A percentile compares a stretch with the other conserved stretches of the same genome.
phyloP scores from a whole-genome alignment of 1,284 basidiomycete genomes.

The Trichosporon asahii region DNA sequence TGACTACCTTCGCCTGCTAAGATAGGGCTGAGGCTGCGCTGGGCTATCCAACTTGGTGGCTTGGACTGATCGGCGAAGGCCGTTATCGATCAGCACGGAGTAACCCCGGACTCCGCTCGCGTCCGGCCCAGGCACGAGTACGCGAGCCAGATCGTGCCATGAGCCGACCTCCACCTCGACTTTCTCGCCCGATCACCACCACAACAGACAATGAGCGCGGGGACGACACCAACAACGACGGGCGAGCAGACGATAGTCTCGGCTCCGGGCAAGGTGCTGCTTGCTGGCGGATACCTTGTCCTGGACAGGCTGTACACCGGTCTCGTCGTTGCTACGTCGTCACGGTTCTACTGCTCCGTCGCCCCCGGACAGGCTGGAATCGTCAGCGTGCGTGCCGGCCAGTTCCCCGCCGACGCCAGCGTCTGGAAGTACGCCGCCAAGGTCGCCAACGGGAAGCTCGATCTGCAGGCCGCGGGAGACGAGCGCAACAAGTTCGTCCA shows the following conservation, averaged over 20 bases:
- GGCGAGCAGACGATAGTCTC: constrained; percentile 62
- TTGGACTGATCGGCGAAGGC: neutral
- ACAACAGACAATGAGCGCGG: neutral
- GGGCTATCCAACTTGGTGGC: too few relatives aligned
- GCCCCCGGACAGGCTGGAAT: constrained; percentile 5
- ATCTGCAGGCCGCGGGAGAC: constrained; percentile 20
- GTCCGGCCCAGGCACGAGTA: constrained; percentile 6
- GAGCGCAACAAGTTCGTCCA: constrained; percentile 84
- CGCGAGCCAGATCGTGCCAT: constrained; percentile 7
- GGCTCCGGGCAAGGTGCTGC: constrained; percentile 89
- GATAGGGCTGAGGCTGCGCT: too few relatives aligned
- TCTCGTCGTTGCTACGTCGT: constrained; percentile 82
- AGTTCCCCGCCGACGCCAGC: constrained; percentile 68
- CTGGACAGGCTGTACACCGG: constrained; percentile 79
- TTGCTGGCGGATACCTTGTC: constrained; percentile 92
- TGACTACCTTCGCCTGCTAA: neutral
- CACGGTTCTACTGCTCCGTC: constrained; percentile 78
- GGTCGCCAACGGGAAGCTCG: constrained; percentile 13
- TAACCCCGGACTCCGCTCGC: neutral
- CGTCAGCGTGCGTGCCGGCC: constrained; percentile 81
- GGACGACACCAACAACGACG: neutral
- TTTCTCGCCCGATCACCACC: neutral
- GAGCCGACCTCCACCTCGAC: constrained; percentile 9
- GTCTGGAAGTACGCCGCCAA: constrained; percentile 68
- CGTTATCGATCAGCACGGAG: neutral